Evolutionary conservation across 2,329 filamentous ascomycete species (phyloP).

Genomic region (Alternaria gaisen): DNA sequence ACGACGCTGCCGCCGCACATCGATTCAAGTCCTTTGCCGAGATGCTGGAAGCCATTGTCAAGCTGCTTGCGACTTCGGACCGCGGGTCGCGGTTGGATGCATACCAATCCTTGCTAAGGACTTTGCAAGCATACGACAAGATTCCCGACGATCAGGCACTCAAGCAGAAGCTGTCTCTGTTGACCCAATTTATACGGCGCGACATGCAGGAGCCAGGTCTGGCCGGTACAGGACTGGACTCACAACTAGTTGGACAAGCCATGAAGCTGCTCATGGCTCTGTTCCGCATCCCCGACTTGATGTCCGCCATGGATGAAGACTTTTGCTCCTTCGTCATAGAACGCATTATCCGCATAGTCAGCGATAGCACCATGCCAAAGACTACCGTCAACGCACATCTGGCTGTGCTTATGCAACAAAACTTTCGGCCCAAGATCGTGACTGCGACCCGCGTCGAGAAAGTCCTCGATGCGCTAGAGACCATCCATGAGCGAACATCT

Average conservation of each 20-base stretch:
- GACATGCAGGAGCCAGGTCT: conserved; percentile 74
- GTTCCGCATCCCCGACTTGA: conserved; percentile 76
- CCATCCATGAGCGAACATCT: conserved; percentile 75
- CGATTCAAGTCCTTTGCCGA: conserved; percentile 70
- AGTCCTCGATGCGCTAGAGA: conserved; percentile 74
- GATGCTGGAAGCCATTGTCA: conserved; percentile 85
- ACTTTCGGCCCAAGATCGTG: conserved; percentile 78
- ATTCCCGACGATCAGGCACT: conserved; percentile 63
- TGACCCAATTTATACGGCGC: conserved; percentile 83
- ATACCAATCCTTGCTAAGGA: conserved; percentile 80
- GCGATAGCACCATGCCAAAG: conserved; percentile 75
- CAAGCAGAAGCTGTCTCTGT: conserved; percentile 76
- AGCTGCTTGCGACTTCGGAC: conserved; percentile 79
- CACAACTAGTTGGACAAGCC: conserved; percentile 77
- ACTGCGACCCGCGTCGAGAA: conserved; percentile 74
- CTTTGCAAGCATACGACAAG: conserved; percentile 82
- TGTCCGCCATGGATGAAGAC: conserved; percentile 75
- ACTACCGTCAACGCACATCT: conserved; percentile 80
- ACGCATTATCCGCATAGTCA: conserved; percentile 76
- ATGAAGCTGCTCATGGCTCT: conserved; percentile 80
- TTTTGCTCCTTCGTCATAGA: conserved; percentile 84
- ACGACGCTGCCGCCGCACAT: conserved; percentile 54
- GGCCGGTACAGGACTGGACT: conserved; percentile 66
- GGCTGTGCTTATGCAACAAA: conserved; percentile 81
- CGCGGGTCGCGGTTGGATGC: conserved; percentile 80